These are phyloP conservation scores for Suillus tomentosus DNA, from an alignment of 768 basidiomycete species.

Conservation along the genomic window DNA sequence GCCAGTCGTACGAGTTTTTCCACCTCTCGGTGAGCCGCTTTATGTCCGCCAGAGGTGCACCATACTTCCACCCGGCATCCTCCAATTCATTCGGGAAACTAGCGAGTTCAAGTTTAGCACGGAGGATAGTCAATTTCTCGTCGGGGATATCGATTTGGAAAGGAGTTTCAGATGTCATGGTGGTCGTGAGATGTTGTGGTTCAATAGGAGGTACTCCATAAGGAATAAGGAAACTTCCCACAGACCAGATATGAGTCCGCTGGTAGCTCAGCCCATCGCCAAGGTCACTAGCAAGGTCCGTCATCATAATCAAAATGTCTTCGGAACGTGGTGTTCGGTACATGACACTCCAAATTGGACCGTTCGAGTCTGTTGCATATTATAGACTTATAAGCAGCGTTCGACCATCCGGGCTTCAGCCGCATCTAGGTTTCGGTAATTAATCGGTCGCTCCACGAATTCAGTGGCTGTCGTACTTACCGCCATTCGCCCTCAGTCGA, in stretches of 20 bases:
- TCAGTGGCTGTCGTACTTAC: too few species aligned
- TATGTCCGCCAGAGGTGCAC: slow-evolving; percentile 50
- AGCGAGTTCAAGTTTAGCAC: slow-evolving; percentile 47
- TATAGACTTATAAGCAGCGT: too few species aligned
- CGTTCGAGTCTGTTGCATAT: too few species aligned
- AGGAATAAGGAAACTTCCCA: neutral
- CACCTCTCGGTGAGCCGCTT: slow-evolving; percentile 50
- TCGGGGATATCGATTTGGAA: slow-evolving; percentile 54
- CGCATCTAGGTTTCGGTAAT: too few species aligned
- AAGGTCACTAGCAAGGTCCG: too few species aligned
- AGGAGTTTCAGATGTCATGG: slow-evolving; percentile 36
- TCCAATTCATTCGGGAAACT: slow-evolving; percentile 62
- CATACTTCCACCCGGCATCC: slow-evolving; percentile 52
- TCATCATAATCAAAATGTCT: too few species aligned
- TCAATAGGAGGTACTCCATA: slow-evolving; percentile 1
- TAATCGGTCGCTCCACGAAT: too few species aligned
- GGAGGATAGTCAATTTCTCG: slow-evolving; percentile 40
- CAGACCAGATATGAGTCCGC: neutral
- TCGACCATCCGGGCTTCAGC: too few species aligned
- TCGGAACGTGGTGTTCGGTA: too few species aligned
- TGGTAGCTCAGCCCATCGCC: neutral
- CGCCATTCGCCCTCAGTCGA: too few species aligned
- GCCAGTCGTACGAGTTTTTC: slow-evolving; percentile 55
- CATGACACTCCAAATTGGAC: too few species aligned
- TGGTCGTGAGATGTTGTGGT: slow-evolving; percentile 2